Base-by-base conservation (phyloP, 805 yeast genomes). In the Saccharomycopsis selenospora region DNA sequence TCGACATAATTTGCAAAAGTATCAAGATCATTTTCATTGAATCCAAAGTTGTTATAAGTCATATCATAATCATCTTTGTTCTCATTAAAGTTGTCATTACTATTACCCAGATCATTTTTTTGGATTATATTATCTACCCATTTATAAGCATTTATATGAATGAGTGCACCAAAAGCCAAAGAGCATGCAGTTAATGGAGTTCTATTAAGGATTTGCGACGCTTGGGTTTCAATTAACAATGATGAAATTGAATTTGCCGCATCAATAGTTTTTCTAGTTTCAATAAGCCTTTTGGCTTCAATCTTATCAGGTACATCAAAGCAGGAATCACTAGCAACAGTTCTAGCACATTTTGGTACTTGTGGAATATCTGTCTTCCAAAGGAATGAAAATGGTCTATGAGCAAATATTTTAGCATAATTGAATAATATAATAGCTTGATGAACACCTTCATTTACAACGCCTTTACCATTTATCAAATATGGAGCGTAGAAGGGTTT, bases 161-260 rank as follows among this genome's bases (percentile, higher is more conserved):
- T 77, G 36, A 75, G 58, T 5, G 75, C 68, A 0, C 78, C 71
- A 57, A 75, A 73, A 3, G 80, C 80, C 43, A 75, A 59, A 0
- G 78, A 71, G 54, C 80, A 75, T 0, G 79, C 79, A 57, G 66
- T 67, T 47, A 75, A 61, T 3, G 80, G 80, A 0, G 79, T 74
- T 56, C 80, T 61, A 33, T 67, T 65, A 8, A 64, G 46, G 0
- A 75, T 66, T 38, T 66, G 61, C 1, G 71, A 59, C 0, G 79
- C 70, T 50, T 69, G 69, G 1, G 79, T 72, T 51, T 75, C 78
- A 8, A 75, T 65, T 5, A 75, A 59, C 1, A 72, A 59, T 48
- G 66, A 69, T 1, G 73, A 71, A 20, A 75, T 71, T 17, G 73
- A 62, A 36, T 74, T 72, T 2, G 80, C 80, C 20, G 78, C 75